phyloP scores from a whole-genome alignment of 129 eudicot genomes.

The Arctium minus region DNA sequence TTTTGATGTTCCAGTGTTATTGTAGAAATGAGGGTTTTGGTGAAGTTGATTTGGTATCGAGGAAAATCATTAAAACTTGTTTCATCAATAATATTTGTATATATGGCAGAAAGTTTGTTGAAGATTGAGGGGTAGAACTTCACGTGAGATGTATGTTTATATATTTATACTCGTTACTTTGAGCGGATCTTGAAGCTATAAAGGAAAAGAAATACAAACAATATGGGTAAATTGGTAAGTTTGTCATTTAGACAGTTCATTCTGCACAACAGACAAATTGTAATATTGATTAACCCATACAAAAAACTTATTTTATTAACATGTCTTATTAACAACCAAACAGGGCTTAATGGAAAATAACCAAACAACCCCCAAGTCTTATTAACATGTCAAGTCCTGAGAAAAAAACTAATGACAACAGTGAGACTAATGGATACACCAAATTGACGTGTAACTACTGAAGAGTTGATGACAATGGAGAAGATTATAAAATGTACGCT shows the following conservation, averaged over 20 bases:
- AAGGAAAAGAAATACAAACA: not conserved
- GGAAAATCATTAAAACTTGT: no score
- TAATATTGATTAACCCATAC: not conserved
- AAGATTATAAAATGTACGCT: no score
- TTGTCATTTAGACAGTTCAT: not conserved
- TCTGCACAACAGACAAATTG: not conserved
- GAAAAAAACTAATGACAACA: no score
- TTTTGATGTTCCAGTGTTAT: slow-evolving; percentile 27
- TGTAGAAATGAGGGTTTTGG: slow-evolving; percentile 33
- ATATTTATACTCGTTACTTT: slow-evolving; percentile 17
- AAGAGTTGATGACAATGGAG: no score
- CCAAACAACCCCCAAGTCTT: no score
- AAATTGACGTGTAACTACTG: no score
- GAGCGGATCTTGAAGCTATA: not conserved
- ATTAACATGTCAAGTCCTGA: not conserved
- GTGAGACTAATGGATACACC: no score
- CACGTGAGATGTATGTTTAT: slow-evolving; percentile 40
- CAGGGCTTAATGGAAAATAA: no score
- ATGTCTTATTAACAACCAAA: no score
- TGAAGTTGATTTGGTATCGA: not conserved
- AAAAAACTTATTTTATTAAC: no score
- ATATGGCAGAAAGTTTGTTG: slow-evolving; percentile 45
- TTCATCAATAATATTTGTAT: slow-evolving; percentile 34
- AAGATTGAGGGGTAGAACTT: slow-evolving; percentile 32
- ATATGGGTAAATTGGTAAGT: not conserved